Evolutionary conservation across 148 eudicot genomes (phyloP), one percentile per base, ranked within the genome.

Genomic region (Chenopodium formosanum): DNA sequence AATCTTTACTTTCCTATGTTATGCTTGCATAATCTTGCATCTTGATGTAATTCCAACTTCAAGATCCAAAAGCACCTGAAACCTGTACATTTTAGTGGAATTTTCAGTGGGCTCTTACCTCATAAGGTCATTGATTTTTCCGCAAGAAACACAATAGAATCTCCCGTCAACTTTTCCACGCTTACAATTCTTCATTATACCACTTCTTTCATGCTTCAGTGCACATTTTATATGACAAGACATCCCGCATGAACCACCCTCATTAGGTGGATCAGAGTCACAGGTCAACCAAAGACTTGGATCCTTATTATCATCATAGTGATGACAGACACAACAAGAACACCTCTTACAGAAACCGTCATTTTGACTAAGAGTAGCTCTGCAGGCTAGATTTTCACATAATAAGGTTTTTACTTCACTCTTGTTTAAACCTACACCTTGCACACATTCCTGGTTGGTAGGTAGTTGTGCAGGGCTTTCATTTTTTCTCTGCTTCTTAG

Each of bases 271-370:
- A 77, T 88, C 88, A 70, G 88, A 86, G 32, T 87, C 88, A 76
- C 91, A 90, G 60, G 87, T 84, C 70, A 90, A 82, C 93, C 93
- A 90, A 60, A 90, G 82, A 79, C 90, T 89, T 52, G 93, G 93
- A 77, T 90, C 92, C 85, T 90, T 90, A 64, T 90, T 90, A 70
- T 90, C 92, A 86, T 90, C 92, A 79, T 87, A 90, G 68, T 37
- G 77, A 81, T 89, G 88, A 73, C 91, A 90, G 37, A 88, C 83
- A 73, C 91, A 88, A 80, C 93, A 90, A 19, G 93, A 89, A 83
- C 91, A 90, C 80, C 93, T 88, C 85, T 80, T 88, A 87, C 93
- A 90, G 74, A 87, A 90, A 60, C 76, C 86, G 67, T 86, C 90
- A 25, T 82, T 83, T 48, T 63, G 82, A 50, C 77, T 75, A 79